Conservation (phyloP, 1,139 yeast species). For the Meyerozyma carpophila region DNA sequence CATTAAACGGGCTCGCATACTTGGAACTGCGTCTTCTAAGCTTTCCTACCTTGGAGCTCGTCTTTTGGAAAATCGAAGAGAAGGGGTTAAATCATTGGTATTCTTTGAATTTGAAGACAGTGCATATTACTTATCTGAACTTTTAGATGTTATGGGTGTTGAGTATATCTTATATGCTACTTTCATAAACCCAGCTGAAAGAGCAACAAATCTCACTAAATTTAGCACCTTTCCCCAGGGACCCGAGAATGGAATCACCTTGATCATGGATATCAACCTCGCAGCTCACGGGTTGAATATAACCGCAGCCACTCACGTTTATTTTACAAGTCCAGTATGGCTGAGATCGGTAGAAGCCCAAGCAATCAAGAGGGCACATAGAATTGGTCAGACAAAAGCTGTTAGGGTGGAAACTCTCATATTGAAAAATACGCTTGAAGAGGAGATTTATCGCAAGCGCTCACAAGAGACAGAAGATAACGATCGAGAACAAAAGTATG, state of each 20-base stretch:
- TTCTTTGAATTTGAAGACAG: constrained; percentile 70
- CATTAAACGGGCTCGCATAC: constrained; percentile 30
- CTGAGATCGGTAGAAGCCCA: constrained; percentile 64
- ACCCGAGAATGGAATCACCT: constrained; percentile 40
- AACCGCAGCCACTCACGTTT: constrained; percentile 62
- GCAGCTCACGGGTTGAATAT: constrained; percentile 72
- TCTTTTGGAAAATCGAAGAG: constrained; percentile 45
- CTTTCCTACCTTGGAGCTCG: constrained; percentile 53
- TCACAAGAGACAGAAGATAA: constrained; percentile 11
- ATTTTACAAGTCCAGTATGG: constrained; percentile 69
- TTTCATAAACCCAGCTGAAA: constrained; percentile 42
- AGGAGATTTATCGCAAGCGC: constrained; percentile 51
- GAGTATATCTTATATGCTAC: constrained; percentile 61
- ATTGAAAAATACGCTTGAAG: constrained; percentile 57
- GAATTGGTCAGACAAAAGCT: constrained; percentile 58
- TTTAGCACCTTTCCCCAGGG: constrained; percentile 38
- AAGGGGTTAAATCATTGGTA: constrained; percentile 49
- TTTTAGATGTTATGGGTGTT: constrained; percentile 56
- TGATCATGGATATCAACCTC: constrained; percentile 61
- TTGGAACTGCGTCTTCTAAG: constrained; percentile 60
- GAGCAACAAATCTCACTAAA: constrained; percentile 49
- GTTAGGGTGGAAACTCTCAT: constrained; percentile 64
- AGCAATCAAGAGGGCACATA: constrained; percentile 68
- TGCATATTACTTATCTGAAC: constrained; percentile 62
- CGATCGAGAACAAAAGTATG: constrained; percentile 22